Base-by-base conservation (phyloP, 352 stramenopile genomes). In the Globisporangium rhizosaccharum region DNA sequence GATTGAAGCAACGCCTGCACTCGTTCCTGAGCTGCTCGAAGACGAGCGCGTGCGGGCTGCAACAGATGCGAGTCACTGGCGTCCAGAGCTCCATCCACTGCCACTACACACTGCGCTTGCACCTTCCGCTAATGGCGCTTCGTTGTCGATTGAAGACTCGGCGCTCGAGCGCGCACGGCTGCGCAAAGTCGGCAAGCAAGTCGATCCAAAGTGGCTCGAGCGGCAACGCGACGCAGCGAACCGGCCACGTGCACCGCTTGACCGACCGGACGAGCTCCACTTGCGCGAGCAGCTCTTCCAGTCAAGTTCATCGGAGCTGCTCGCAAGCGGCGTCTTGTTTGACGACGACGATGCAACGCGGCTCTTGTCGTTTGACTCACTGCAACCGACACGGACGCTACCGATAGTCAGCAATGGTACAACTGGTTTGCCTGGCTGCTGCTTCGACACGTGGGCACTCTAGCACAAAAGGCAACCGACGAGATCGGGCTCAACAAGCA, bases 161-260 rank as follows among this genome's bases (percentile, higher is more conserved):
- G 63, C 63, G 9, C 62, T 90, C 33, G 65, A 69, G 17, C 73
- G 75, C 26, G 78, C 78, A 12, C 80, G 76, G 14, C 54, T 72
- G 55, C 73, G 78, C 44, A 86, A 83, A 62, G 78, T 90, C 28
- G 65, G 57, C 57, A 90, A 90, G 56, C 81, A 90, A 51, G 66
- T 90, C 11, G 68, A 87, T 58, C 56, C 78, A 33, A 73, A 73
- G 61, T 90, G 81, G 81, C 57, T 88, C 30, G 65, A 82, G 37
- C 61, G 61, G 30, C 76, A 79, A n/a, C 68, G 75, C 18, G 78
- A 90, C 45, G 65, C 67, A 15, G 60, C 68, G 6, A 85, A 86
- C 47, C 78, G 78, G 1, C 81, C 81, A 0, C 68, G 65, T 3
- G 62, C 58, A 15, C 70, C 76, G 37, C 57, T 82, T 8, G 74